Evolutionary conservation across 805 yeast species (phyloP), one percentile per base, ranked within the genome.

Genomic region (Wickerhamiella azymoides): DNA sequence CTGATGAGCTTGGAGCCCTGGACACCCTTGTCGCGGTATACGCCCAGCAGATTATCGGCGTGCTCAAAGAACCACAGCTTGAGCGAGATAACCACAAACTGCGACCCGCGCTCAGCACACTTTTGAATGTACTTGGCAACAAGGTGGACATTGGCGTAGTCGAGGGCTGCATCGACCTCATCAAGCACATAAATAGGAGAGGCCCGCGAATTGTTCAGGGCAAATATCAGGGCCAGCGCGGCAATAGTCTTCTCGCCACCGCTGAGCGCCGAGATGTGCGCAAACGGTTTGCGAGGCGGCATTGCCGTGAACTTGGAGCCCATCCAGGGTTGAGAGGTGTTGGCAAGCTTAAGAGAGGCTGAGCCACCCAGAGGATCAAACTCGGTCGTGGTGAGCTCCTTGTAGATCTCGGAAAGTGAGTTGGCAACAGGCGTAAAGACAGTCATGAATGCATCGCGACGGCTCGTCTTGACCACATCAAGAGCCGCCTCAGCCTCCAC

Each of bases 161-260:
- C 98, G 49, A 92, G 71, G 0, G 97, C 97, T 0, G 98, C 97
- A 65, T 92, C 98, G n/a, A 92, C 86, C 63, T 92, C 98, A 61
- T 92, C 98, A 37, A 92, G 67, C 0, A 92, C 94, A 59, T 92
- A 89, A 60, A 92, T 92, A 27, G 98, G 98, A 1, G 96, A 80
- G 2, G 96, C 96, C 43, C 80, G 89, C 63, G 68, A 82, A 0
- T 93, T 79, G 60, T 92, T 96, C 36, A 88, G 77, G 0, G 97
- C 88, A 65, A 92, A 92, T 40, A 92, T 62, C 51, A 92, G 67
- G 0, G 97, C 96, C 51, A 92, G 66, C 0, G 98, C 98, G 2
- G 98, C 98, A 61, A 92, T 80, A 1, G 96, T 84, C 59, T 88
- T 86, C 59, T 92, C 98, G 46, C 98, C 98, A 45, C 98, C 98